Conservation (phyloP, 192 early-diverging fungal genomes). For the Podila clonocystis region DNA sequence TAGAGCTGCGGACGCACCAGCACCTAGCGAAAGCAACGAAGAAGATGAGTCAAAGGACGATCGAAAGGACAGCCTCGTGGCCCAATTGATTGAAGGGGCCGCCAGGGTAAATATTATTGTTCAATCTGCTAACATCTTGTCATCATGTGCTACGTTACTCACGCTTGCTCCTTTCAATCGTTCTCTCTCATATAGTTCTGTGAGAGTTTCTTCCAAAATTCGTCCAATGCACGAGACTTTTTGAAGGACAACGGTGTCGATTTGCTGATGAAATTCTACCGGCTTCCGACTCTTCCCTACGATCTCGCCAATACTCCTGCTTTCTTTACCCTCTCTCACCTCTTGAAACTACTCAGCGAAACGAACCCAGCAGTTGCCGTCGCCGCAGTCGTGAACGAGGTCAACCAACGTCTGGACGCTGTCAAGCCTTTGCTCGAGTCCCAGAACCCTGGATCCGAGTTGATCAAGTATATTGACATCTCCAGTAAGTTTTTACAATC, state of each 20-base stretch:
- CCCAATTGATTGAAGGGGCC: conserved; percentile 71
- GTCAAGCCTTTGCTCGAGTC: conserved; percentile 60
- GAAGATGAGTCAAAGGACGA: conserved; percentile 56
- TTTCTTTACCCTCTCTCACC: conserved; percentile 73
- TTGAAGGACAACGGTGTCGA: conserved; percentile 71
- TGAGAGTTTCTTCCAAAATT: conserved; percentile 88
- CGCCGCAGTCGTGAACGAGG: conserved; percentile 59
- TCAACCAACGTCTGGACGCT: conserved; percentile 56
- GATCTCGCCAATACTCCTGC: conserved; percentile 74
- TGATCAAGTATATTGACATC: conserved; percentile 71
- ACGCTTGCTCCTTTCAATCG: background rate
- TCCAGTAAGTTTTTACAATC: conserved; percentile 53
- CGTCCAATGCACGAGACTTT: conserved; percentile 78
- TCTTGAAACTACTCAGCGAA: conserved; percentile 78
- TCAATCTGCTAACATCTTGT: background rate
- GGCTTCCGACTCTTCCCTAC: conserved; percentile 75
- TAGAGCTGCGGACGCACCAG: conserved; percentile 22
- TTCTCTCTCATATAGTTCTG: conserved; percentile 65
- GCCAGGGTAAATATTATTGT: conserved; percentile 61
- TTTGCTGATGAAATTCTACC: conserved; percentile 69
- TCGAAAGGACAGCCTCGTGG: conserved; percentile 62
- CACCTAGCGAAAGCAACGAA: conserved; percentile 25
- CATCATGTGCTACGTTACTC: background rate
- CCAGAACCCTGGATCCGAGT: conserved; percentile 39
- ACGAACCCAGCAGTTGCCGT: conserved; percentile 66